Evolutionary conservation across 768 basidiomycete species (phyloP).

Genomic region (Lentinula aciculospora): DNA sequence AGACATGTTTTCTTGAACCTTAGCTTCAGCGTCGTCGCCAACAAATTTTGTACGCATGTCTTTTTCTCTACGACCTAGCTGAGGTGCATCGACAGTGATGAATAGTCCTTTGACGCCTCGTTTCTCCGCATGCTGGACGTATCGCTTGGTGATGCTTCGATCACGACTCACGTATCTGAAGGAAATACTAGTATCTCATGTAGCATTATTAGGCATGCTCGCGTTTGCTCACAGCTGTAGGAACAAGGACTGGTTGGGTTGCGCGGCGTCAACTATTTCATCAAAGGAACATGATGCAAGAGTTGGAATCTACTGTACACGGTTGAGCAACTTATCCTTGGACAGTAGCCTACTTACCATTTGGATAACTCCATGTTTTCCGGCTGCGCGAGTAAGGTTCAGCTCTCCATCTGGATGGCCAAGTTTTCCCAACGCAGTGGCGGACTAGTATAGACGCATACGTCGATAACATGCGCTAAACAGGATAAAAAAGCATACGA

Average conservation of each 20-base stretch:
- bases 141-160: slow-evolving; percentile 73
- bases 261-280: slow-evolving; percentile 85
- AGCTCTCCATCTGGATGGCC: slow-evolving; percentile 96
- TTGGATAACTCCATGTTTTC: slow-evolving; percentile 69
- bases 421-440: slow-evolving; percentile 88
- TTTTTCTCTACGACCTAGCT: slow-evolving; percentile 92
- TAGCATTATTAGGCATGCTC: no score
- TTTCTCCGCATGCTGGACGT: slow-evolving; percentile 86
- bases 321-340: neutral
- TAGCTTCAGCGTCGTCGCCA: slow-evolving; percentile 60
- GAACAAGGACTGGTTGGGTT: slow-evolving; percentile 76
- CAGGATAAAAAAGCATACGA: slow-evolving; percentile 35
- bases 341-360: slow-evolving; percentile 40
- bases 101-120: slow-evolving; percentile 91
- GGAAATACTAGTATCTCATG: no score
- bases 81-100: slow-evolving; percentile 97
- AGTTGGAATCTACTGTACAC: slow-evolving; percentile 72
- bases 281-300: slow-evolving; percentile 95
- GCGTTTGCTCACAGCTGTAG: slow-evolving; percentile 63
- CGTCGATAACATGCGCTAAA: neutral
- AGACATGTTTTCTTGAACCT: slow-evolving; percentile 50
- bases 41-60: slow-evolving; percentile 98
- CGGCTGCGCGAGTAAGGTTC: slow-evolving; percentile 84
- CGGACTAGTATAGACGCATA: slow-evolving; percentile 36
- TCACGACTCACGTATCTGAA: slow-evolving; percentile 90